Evolutionary conservation across 225 moss, liverwort and hornwort genomes (phyloP), one percentile per base, ranked within the genome.

Genomic region (Pleurozium schreberi): DNA sequence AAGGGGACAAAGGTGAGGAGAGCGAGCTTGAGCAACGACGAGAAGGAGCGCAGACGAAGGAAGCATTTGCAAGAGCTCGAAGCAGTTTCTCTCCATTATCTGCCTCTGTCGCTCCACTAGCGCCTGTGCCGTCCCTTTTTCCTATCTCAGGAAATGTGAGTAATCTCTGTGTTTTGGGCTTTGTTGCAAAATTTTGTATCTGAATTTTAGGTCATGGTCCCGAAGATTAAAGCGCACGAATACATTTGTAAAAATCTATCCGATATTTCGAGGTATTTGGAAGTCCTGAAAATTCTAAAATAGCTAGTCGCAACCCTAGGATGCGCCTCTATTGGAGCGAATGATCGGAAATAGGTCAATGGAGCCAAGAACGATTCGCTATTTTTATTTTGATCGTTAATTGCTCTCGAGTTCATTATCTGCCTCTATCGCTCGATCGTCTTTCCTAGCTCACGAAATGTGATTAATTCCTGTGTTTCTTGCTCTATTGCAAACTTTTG

Each of bases 101-200:
- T 69, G 45, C 75, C 60, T 85, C 85, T 20, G 4, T 8, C 33
- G 50, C 63, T 79, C 66, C 85, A 31, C 31, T 43, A 50, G 86
- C 90, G 63, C 50, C 83, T 84, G 84, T 86, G 64, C 91, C 87
- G 38, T 87, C 95, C 53, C 89, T 95, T 63, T 90, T 95, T 63
- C 95, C 96, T 16, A 86, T 88, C 80, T 85, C 87, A 47, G 92
- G 90, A 82, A 92, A 82, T 93, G 92, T 92, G 65, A 91, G 91
- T 89, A n/a, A 80, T 87, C 43, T 52, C 36, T 65, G 17, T 53
- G 63, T 27, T 52, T 43, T 40, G 47, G 7, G 23, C 27, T 80
- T 58, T 62, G 33, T 65, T 47, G 84, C 66, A 17, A 55, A 28
- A 0, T 47, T 38, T 38, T 14, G 19, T 28, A 43, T 49, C 53